These are phyloP conservation scores for Inosperma sp. DNA, from an alignment of 768 basidiomycete genomes.

Conservation along the genomic window DNA sequence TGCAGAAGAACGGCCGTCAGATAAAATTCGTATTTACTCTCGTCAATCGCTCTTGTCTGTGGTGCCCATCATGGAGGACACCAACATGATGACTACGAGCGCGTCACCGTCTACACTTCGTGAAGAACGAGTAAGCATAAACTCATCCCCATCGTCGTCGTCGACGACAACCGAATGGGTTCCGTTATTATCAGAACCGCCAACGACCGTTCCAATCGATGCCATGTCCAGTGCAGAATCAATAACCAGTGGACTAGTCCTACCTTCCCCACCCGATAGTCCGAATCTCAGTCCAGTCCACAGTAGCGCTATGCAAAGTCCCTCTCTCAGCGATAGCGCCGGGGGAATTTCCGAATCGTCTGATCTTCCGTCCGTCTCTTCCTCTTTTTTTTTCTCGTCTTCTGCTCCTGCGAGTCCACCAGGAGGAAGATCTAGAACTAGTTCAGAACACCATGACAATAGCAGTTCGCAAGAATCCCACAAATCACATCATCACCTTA, in stretches of 20 bases:
- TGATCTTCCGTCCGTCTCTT: slow-evolving; percentile 65
- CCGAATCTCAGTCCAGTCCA: slow-evolving; percentile 29
- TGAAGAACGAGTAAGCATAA: not conserved
- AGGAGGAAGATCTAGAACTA: slow-evolving; percentile 38
- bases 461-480: slow-evolving; percentile 4
- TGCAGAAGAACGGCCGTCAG: too few relatives aligned
- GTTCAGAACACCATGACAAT: slow-evolving; percentile 29
- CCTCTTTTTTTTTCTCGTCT: slow-evolving; percentile 76
- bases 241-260: slow-evolving; percentile 21
- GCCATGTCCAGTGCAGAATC: slow-evolving; percentile 10
- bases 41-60: too few relatives aligned
- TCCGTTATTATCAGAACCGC: not conserved
- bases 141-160: not conserved
- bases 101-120: slow-evolving; percentile 1
- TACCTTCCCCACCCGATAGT: slow-evolving; percentile 59
- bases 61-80: not conserved
- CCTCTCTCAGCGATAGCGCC: slow-evolving; percentile 21
- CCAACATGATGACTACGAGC: slow-evolving; percentile 4
- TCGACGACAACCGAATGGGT: not conserved
- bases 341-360: slow-evolving; percentile 50
- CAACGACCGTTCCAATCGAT: not conserved
- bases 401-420: slow-evolving; percentile 57
- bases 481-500: slow-evolving; percentile 11
- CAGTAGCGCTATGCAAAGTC: slow-evolving; percentile 11
- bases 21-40: too few relatives aligned